Conservation (phyloP, 345 rosid genomes). For the Lenwebbia sp. region DNA sequence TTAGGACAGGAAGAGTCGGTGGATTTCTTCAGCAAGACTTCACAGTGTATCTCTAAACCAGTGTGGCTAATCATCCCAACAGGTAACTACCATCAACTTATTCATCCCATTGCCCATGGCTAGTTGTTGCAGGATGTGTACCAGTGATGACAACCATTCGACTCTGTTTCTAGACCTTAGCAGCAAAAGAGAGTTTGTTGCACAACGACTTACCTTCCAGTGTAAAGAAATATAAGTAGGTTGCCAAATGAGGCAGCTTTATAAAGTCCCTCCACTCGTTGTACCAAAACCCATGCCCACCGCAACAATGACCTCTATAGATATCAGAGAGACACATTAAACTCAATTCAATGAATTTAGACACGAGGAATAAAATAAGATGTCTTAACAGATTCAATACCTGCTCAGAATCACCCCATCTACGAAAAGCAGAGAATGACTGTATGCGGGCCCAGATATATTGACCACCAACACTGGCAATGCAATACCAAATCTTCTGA, state of each 20-base stretch:
- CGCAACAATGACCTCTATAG: slow-evolving; percentile 79
- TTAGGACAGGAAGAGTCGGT: not conserved
- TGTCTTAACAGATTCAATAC: slow-evolving; percentile 2
- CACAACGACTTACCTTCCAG: slow-evolving; percentile 55
- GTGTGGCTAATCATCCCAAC: not conserved
- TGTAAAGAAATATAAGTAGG: slow-evolving; percentile 76
- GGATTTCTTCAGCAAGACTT: not conserved
- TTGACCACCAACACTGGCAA: slow-evolving; percentile 92
- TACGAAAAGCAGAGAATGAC: slow-evolving; percentile 89
- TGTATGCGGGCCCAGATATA: slow-evolving; percentile 85
- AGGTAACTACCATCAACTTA: not conserved
- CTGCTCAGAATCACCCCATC: slow-evolving; percentile 99
- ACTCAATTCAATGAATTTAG: not conserved
- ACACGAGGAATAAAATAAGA: not conserved
- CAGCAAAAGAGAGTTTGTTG: not conserved
- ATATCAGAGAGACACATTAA: not conserved
- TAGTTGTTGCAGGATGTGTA: not conserved
- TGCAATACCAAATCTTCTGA: slow-evolving; percentile 88
- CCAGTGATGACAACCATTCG: not conserved
- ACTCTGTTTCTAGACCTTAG: not conserved
- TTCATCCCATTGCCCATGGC: not conserved
- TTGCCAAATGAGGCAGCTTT: slow-evolving; percentile 90
- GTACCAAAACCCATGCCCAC: slow-evolving; percentile 68
- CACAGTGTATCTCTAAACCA: not conserved
- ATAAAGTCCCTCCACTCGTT: slow-evolving; percentile 73